phyloP scores from a whole-genome alignment of 2,329 filamentous ascomycete species.

The Ophiostoma novo-ulmi region DNA sequence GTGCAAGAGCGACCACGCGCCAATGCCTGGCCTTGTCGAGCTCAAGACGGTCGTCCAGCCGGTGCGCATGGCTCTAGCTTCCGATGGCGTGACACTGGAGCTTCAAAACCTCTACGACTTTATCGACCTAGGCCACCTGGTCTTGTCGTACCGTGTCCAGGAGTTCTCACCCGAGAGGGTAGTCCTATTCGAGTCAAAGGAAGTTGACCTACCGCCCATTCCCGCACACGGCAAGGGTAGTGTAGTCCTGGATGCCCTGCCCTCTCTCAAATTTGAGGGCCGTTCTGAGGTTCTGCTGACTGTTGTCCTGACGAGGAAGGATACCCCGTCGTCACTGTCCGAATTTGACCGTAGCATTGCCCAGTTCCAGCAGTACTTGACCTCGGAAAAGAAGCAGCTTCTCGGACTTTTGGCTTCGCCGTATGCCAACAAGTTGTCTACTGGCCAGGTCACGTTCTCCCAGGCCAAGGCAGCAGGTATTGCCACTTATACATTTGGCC shows the following conservation, averaged over 20 bases:
- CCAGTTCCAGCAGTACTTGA: slow-evolving; percentile 47
- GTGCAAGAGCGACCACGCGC: slow-evolving; percentile 46
- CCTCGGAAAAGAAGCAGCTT: slow-evolving; percentile 28
- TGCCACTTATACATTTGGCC: slow-evolving; percentile 7
- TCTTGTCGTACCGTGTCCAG: slow-evolving; percentile 42
- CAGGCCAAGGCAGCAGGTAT: slow-evolving; percentile 29
- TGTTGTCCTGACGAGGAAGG: not conserved
- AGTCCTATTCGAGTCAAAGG: slow-evolving; percentile 34
- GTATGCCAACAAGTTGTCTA: slow-evolving; percentile 19
- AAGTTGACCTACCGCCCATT: slow-evolving; percentile 40
- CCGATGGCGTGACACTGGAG: slow-evolving; percentile 28
- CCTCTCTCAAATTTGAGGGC: slow-evolving; percentile 27
- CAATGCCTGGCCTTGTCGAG: slow-evolving; percentile 53
- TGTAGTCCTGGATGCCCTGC: slow-evolving; percentile 43
- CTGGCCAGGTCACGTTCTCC: not conserved
- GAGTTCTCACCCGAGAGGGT: slow-evolving; percentile 16
- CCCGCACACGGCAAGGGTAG: slow-evolving; percentile 37
- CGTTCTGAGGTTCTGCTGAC: slow-evolving; percentile 20
- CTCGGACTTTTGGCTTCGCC: slow-evolving; percentile 24
- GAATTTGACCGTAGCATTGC: slow-evolving; percentile 35
- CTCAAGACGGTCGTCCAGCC: slow-evolving; percentile 56
- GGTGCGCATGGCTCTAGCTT: slow-evolving; percentile 40
- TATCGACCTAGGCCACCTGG: slow-evolving; percentile 40
- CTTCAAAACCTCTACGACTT: slow-evolving; percentile 51
- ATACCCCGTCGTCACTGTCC: slow-evolving; percentile 29